Conservation (phyloP, 2,329 filamentous ascomycete species). For the Phoma sp. region DNA sequence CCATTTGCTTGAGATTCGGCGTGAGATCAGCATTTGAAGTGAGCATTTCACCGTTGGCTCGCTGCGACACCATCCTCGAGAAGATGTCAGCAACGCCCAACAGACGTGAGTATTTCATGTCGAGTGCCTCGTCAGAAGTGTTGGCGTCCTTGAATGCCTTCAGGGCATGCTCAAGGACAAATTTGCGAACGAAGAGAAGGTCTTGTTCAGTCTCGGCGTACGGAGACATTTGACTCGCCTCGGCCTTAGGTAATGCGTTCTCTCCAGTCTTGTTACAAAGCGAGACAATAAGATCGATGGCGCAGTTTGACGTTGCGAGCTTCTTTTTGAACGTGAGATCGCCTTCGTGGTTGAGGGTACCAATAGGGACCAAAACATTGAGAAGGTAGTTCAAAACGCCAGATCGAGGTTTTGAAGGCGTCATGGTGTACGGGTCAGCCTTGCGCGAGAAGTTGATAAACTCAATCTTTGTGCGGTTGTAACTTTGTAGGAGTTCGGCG, state of each 20-base stretch:
- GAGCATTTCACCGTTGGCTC: slow-evolving; percentile 44
- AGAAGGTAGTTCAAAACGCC: slow-evolving; percentile 94
- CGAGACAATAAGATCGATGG: slow-evolving; percentile 84
- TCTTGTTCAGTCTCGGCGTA: slow-evolving; percentile 78
- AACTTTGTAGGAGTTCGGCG: slow-evolving; percentile 87
- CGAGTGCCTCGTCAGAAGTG: slow-evolving; percentile 77
- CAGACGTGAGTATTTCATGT: slow-evolving; percentile 86
- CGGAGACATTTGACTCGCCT: slow-evolving; percentile 33
- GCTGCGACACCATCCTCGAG: slow-evolving; percentile 82
- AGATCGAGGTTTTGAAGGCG: slow-evolving; percentile 91
- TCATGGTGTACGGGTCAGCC: slow-evolving; percentile 80
- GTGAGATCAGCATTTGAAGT: slow-evolving; percentile 48
- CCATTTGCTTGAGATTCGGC: slow-evolving; percentile 79
- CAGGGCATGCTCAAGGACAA: slow-evolving; percentile 91
- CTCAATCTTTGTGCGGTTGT: slow-evolving; percentile 94
- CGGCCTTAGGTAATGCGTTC: slow-evolving; percentile 64
- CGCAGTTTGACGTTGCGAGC: slow-evolving; percentile 81
- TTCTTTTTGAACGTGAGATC: slow-evolving; percentile 84
- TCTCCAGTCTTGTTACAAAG: slow-evolving; percentile 89
- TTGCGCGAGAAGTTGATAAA: slow-evolving; percentile 99
- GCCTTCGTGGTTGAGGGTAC: slow-evolving; percentile 73
- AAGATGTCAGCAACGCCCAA: slow-evolving; percentile 90
- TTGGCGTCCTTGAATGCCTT: slow-evolving; percentile 92
- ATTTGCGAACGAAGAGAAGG: slow-evolving; percentile 89
- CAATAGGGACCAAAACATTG: slow-evolving; percentile 75